Evolutionary conservation across 495 filamentous ascomycete species (phyloP).

Genomic region (Neohortaea acidophila): DNA sequence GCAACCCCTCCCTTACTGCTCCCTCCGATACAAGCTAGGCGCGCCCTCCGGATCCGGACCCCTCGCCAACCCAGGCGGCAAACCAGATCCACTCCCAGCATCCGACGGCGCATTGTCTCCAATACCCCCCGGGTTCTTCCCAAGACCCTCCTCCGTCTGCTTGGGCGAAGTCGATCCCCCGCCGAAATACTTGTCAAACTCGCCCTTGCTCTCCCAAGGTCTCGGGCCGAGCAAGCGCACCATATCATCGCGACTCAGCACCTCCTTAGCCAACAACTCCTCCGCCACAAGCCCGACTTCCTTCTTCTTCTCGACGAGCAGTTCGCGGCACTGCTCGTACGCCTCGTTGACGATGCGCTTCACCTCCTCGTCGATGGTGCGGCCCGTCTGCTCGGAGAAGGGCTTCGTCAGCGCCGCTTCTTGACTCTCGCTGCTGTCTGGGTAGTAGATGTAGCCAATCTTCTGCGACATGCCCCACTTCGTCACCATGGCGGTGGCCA

Average conservation of each 20-base stretch:
- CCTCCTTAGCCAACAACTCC: constrained; percentile 82
- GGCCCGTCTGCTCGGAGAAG: constrained; percentile 85
- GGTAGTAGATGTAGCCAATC: constrained; percentile 80
- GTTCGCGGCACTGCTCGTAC: constrained; percentile 72
- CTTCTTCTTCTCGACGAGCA: constrained; percentile 71
- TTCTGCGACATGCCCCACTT: constrained; percentile 95
- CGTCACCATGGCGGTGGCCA: constrained; percentile 95
- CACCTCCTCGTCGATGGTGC: constrained; percentile 80
- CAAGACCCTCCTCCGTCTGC: background rate
- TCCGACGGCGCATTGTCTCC: background rate
- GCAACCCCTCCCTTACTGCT: background rate
- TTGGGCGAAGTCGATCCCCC: constrained; percentile 10
- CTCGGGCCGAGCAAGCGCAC: constrained; percentile 70
- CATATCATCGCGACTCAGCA: constrained; percentile 79
- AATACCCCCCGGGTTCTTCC: constrained; percentile 1
- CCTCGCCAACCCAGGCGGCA: constrained; percentile 1
- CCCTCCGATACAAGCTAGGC: background rate
- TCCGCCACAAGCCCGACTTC: constrained; percentile 83
- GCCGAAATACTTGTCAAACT: constrained; percentile 82
- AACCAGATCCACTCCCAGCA: background rate
- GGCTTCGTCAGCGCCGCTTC: constrained; percentile 76
- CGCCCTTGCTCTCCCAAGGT: constrained; percentile 65
- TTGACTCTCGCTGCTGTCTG: constrained; percentile 39
- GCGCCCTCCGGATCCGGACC: background rate
- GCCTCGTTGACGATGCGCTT: constrained; percentile 78